A percentile compares a stretch with the other conserved stretches of the same genome.
phyloP scores from a whole-genome alignment of 2,329 filamentous ascomycete genomes.

The Xylaria sp. region DNA sequence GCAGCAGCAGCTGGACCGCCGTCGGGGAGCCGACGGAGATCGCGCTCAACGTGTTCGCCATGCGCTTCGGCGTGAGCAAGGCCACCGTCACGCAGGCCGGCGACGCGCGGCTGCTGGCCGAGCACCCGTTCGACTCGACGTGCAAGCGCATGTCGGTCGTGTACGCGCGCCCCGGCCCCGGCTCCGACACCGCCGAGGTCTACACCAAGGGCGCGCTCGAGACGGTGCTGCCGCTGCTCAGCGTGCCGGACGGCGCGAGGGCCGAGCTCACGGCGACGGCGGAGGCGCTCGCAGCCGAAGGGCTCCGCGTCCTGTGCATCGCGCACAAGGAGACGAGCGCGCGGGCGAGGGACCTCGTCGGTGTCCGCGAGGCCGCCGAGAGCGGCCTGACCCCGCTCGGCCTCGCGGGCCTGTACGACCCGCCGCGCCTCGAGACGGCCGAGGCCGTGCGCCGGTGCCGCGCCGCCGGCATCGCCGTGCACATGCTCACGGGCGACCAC shows the following conservation, averaged over 20 bases:
- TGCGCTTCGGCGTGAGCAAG: conserved; percentile 63
- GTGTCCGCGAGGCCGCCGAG: conserved; percentile 59
- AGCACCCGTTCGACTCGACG: conserved; percentile 74
- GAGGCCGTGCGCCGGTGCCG: conserved; percentile 62
- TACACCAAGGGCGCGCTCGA: conserved; percentile 64
- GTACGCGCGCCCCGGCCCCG: conserved; percentile 59
- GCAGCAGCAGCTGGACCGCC: conserved; percentile 63
- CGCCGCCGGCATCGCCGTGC: conserved; percentile 64
- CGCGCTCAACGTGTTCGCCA: conserved; percentile 72
- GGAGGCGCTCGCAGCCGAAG: conserved; percentile 61
- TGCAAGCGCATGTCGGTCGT: conserved; percentile 77
- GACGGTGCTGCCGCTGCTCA: conserved; percentile 55
- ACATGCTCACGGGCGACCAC: conserved; percentile 73
- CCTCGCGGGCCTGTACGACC: conserved; percentile 72
- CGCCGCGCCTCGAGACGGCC: conserved; percentile 68
- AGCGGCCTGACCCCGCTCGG: conserved; percentile 65
- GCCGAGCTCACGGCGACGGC: conserved; percentile 51
- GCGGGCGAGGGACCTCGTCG: conserved; percentile 42
- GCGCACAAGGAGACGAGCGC: conserved; percentile 50
- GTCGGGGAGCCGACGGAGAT: conserved; percentile 73
- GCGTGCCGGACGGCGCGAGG: conserved; percentile 51
- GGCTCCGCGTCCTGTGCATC: conserved; percentile 70
- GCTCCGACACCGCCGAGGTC: conserved; percentile 43
- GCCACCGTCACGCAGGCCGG: conserved; percentile 41
- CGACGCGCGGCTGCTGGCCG: conserved; percentile 56